Conservation (phyloP, 208 protist species). For the Herpetomonas samuelpessoai region DNA sequence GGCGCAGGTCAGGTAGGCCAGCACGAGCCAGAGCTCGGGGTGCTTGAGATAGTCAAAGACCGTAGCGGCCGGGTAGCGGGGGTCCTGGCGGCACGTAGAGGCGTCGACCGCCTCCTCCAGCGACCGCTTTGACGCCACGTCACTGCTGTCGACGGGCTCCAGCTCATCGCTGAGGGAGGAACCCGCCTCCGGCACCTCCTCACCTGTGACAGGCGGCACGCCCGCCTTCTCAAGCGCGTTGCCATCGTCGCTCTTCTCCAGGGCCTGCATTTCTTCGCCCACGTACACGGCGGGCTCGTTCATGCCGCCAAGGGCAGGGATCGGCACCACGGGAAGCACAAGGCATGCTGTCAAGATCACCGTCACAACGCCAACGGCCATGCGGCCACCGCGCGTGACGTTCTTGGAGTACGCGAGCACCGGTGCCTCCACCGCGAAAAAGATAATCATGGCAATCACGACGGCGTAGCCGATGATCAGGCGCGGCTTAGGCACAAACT, state of each 20-base stretch:
- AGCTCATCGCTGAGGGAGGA: background rate
- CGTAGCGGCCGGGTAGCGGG: conserved; percentile 26
- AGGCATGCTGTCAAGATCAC: conserved; percentile 29
- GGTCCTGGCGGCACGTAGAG: conserved; percentile 22
- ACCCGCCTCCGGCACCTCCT: background rate
- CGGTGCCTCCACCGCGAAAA: conserved; percentile 37
- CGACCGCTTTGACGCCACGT: background rate
- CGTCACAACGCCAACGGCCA: conserved; percentile 30
- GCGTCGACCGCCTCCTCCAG: conserved; percentile 2
- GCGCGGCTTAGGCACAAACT: conserved; percentile 27
- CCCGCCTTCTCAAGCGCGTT: background rate
- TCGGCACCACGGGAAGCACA: conserved; percentile 40
- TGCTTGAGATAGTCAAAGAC: conserved; percentile 32
- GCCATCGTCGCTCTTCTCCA: conserved; percentile 5
- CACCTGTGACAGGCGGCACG: background rate
- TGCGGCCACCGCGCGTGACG: conserved; percentile 17
- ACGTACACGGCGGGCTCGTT: conserved; percentile 24
- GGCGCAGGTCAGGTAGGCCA: conserved; percentile 41
- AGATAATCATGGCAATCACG: conserved; percentile 23
- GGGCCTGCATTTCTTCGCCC: background rate
- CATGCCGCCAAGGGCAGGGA: conserved; percentile 40
- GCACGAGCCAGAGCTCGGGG: conserved; percentile 43
- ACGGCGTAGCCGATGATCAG: conserved; percentile 27
- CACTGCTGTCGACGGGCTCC: background rate
- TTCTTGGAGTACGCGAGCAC: conserved; percentile 23